Conservation (phyloP, 192 early-diverging fungal genomes). For the Rhizoclosmatium sp. region DNA sequence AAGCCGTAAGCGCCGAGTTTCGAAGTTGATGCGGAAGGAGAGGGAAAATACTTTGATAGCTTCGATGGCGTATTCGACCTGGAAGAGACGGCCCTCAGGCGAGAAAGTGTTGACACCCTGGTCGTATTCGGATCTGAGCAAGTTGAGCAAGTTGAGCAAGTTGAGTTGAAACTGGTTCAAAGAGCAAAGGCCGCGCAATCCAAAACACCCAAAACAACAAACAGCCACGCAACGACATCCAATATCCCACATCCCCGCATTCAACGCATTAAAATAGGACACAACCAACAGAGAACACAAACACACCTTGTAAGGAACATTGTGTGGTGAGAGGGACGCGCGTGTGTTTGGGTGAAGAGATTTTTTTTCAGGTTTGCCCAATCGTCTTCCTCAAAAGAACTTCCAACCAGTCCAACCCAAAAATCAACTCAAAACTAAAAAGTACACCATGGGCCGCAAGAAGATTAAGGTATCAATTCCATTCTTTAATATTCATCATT, state of each 20-base stretch:
- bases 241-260: not conserved
- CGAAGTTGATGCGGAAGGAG: not conserved
- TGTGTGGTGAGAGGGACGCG: not conserved
- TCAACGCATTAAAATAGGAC: not conserved
- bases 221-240: not conserved
- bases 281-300: not conserved
- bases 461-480: conserved; percentile 73
- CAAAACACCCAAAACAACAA: not conserved
- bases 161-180: too few relatives aligned
- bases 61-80: conserved; percentile 99
- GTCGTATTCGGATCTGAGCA: conserved; percentile 82
- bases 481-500: not conserved
- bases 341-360: not conserved
- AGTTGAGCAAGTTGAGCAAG: not conserved
- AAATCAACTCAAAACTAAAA: not conserved
- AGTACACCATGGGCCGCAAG: conserved; percentile 82
- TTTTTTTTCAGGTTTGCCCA: not conserved
- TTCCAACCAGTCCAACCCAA: not conserved
- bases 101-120: conserved; percentile 99
- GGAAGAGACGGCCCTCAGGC: conserved; percentile 98
- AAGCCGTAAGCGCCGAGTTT: not conserved
- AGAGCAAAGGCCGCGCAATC: too few relatives aligned
- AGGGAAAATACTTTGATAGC: conserved; percentile 88
- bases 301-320: not conserved
- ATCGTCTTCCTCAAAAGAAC: not conserved